phyloP scores from a whole-genome alignment of 2,329 filamentous ascomycete genomes.

The Alternaria sp. region DNA sequence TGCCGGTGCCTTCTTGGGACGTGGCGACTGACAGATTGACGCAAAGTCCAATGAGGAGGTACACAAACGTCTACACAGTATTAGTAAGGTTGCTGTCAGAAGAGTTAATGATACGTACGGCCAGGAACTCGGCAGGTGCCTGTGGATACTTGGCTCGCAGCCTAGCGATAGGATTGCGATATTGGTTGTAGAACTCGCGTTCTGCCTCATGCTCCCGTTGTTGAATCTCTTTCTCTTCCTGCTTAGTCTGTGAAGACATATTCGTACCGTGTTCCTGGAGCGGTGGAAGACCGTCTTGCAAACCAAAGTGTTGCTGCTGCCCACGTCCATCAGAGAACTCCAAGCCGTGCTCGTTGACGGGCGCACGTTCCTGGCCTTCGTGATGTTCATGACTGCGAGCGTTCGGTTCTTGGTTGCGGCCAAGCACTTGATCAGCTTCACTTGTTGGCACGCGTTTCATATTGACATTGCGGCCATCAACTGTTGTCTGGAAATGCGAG shows the following conservation, averaged over 20 bases:
- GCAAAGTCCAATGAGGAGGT: conserved; percentile 56
- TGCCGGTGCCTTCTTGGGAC: conserved; percentile 50
- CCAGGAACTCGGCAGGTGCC: conserved; percentile 61
- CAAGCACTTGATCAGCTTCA: conserved; percentile 15
- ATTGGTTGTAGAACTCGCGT: conserved; percentile 55
- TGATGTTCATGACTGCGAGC: conserved; percentile 3
- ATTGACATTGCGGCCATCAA: conserved; percentile 20
- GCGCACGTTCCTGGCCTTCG: conserved; percentile 23
- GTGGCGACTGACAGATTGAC: conserved; percentile 58
- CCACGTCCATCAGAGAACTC: conserved; percentile 17
- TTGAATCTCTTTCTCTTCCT: conserved; percentile 47
- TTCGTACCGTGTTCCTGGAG: conserved; percentile 32
- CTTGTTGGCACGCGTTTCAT: conserved; percentile 17
- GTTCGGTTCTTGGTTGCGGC: background rate
- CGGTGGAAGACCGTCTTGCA: conserved; percentile 55
- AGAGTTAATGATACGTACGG: conserved; percentile 37
- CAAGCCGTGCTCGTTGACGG: conserved; percentile 32
- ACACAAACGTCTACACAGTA: conserved; percentile 29
- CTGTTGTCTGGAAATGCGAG: conserved; percentile 19
- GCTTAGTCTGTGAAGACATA: conserved; percentile 37
- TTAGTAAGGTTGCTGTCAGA: background rate
- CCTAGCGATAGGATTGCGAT: conserved; percentile 59
- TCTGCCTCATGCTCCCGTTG: conserved; percentile 54
- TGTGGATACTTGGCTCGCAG: conserved; percentile 61
- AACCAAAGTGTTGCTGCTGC: conserved; percentile 44